Base-by-base conservation (phyloP, 2,329 filamentous ascomycete genomes). In the Leptographium flavum region DNA sequence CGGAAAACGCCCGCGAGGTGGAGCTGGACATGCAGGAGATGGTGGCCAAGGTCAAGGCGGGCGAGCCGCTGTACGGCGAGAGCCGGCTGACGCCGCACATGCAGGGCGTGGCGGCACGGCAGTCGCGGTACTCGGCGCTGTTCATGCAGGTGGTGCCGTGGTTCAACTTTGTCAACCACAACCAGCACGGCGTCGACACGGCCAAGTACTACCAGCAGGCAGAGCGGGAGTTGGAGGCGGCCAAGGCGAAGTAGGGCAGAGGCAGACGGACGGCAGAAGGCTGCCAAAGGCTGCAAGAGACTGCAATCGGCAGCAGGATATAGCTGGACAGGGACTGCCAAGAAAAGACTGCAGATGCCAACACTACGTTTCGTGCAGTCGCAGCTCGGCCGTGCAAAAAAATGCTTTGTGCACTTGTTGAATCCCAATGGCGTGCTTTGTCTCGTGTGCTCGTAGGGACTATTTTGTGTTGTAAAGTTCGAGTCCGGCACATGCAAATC, bases 141-240 rank as follows among this genome's bases (percentile, higher is more conserved):
- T 92, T 90, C 64, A 68, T 85, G 53, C 83, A 87, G 59, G 77
- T 90, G 45, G 68, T 98, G 46, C 88, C 90, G 33, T 96, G 88
- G 92, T 90, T 94, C 68, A 98, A 98, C 71, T 83, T 98, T 67
- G 90, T 94, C 59, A 96, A 98, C 67, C 92, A 98, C 67, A 81
- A 77, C 60, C 70, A 93, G 75, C 92, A 98, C 63, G 92, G 92
- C 55, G 85, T 98, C 48, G 92, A 98, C 63, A 98, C 92, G 28
- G 87, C 90, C 53, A 98, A 98, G 70, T 98, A 98, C 70, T 98
- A 94, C 66, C 81, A 82, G 61, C 87, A 94, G 63, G 92, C 92
- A 8, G 92, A 98, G 72, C 73, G 81, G 62, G 92, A 98, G 65
- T 67, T 98, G 57, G 92, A 94, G 67, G 81, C 79, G 33, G 87